phyloP scores from a whole-genome alignment of 495 filamentous ascomycete species.

The Clavariopsis aquatica region DNA sequence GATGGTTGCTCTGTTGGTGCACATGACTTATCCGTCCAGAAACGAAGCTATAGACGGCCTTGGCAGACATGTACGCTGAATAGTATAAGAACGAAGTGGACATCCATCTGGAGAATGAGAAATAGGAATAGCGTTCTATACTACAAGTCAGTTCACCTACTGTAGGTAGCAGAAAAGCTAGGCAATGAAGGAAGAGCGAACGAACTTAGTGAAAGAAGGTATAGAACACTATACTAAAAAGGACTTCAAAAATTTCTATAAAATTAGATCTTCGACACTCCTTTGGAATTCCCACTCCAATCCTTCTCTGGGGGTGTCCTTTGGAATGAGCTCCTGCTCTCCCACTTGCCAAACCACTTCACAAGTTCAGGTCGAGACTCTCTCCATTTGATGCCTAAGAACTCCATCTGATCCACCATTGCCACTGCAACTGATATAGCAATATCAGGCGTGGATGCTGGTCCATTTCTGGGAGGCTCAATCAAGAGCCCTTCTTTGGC shows the following conservation, averaged over 20 bases:
- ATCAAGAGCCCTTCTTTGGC: constrained; percentile 2
- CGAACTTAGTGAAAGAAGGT: no score
- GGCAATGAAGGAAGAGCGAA: no score
- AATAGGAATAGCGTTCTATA: no score
- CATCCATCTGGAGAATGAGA: no score
- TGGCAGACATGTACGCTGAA: no score
- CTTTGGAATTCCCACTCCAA: constrained; percentile 1
- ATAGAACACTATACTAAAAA: no score
- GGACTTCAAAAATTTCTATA: background rate
- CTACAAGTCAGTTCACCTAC: no score
- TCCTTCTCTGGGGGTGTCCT: background rate
- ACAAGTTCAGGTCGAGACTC: constrained; percentile 4
- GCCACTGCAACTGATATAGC: constrained; percentile 13
- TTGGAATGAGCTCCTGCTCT: constrained; percentile 2
- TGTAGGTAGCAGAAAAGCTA: no score
- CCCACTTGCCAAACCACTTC: constrained; percentile 17
- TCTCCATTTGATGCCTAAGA: background rate
- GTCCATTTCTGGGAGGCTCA: constrained; percentile 3
- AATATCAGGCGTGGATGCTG: constrained; percentile 15
- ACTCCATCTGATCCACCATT: constrained; percentile 11
- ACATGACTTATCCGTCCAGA: no score
- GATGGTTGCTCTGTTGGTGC: no score
- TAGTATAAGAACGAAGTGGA: no score
- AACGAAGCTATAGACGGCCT: no score
- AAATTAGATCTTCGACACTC: background rate